These are phyloP conservation scores for Hanseniaspora lindneri DNA, from an alignment of 805 yeast genomes.

Conservation along the genomic window DNA sequence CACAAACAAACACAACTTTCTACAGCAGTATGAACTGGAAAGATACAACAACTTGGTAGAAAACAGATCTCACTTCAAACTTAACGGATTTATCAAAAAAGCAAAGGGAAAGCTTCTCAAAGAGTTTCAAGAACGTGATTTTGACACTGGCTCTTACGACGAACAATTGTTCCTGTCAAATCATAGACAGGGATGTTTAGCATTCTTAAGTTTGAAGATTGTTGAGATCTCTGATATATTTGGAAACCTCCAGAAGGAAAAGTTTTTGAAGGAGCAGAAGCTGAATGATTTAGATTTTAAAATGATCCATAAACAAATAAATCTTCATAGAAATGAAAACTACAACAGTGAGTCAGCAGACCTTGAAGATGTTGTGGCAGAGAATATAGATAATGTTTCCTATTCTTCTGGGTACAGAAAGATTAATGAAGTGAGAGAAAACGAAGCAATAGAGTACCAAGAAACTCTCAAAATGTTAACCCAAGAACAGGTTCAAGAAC, in stretches of 20 bases:
- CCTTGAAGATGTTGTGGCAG: slow-evolving; percentile 14
- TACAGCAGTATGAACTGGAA: slow-evolving; percentile 42
- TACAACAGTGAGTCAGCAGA: slow-evolving; percentile 21
- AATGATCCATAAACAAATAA: slow-evolving; percentile 24
- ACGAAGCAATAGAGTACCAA: slow-evolving; percentile 29
- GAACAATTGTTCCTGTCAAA: slow-evolving; percentile 18
- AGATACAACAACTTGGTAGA: slow-evolving; percentile 26
- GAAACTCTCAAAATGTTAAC: slow-evolving; percentile 29
- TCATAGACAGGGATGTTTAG: slow-evolving; percentile 19
- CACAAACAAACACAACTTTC: slow-evolving; percentile 38
- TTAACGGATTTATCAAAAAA: slow-evolving; percentile 20
- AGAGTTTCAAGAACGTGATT: slow-evolving; percentile 18
- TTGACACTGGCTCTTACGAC: slow-evolving; percentile 14
- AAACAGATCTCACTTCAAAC: slow-evolving; percentile 21
- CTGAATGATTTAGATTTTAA: slow-evolving; percentile 21
- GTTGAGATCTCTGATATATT: slow-evolving; percentile 22
- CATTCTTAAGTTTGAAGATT: slow-evolving; percentile 20
- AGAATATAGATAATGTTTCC: slow-evolving; percentile 29
- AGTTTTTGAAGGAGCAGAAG: slow-evolving; percentile 22
- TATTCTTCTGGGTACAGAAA: slow-evolving; percentile 19
- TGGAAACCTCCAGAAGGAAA: slow-evolving; percentile 22
- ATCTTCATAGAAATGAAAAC: slow-evolving; percentile 15
- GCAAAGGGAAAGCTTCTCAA: slow-evolving; percentile 17
- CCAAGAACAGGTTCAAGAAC: slow-evolving; percentile 46
- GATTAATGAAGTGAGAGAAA: slow-evolving; percentile 22